Evolutionary conservation across 1,284 basidiomycete genomes (phyloP), one percentile per base, ranked within the genome.

Genomic region (Rhodotorula sp.): DNA sequence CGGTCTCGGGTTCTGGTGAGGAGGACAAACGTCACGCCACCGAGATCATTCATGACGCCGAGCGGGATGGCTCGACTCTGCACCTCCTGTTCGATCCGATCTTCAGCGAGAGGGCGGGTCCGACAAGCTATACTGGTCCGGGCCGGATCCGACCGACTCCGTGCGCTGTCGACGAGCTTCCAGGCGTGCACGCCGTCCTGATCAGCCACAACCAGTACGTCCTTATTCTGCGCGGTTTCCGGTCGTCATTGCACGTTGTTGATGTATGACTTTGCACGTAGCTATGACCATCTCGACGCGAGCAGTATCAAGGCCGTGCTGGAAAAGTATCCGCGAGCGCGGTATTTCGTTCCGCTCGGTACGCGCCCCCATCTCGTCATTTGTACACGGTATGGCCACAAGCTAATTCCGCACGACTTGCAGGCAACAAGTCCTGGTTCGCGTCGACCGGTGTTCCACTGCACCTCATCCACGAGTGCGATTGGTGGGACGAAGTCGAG

Each of bases 131-230:
- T 49, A 75, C 71, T 0, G 78, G 78, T 1, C 78, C 77, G 4
- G 70, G 71, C 30, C 63, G 78, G 60, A 57, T 74, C 8, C 61
- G 65, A 17, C 59, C 68, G 2, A 29, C 69, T 24, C 78, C 78
- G 8, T 79, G 78, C 26, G 49, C 58, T 30, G 69, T 77, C 6
- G 65, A 74, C 20, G 77, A 78, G 17, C 54, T 79, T 55, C 78
- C 78, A 0, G 69, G 63, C 0, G 70, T 76, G 56, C 76, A 79
- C 48, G 68, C 71, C 42, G 73, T 78, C 37, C 70, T 75, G 45
- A 77, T 79, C 33, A 76, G 75, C 26, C 78, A 79, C 68, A 77
- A 78, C 59, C 78, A 79, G 78, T 79, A 20, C 64, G 77, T 67
- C 37, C 22, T 42, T 33, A 44, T 26, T 42, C 26, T 10, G 14